phyloP scores from a whole-genome alignment of 2,329 filamentous ascomycete species.

The Taxawa tesnikishii region DNA sequence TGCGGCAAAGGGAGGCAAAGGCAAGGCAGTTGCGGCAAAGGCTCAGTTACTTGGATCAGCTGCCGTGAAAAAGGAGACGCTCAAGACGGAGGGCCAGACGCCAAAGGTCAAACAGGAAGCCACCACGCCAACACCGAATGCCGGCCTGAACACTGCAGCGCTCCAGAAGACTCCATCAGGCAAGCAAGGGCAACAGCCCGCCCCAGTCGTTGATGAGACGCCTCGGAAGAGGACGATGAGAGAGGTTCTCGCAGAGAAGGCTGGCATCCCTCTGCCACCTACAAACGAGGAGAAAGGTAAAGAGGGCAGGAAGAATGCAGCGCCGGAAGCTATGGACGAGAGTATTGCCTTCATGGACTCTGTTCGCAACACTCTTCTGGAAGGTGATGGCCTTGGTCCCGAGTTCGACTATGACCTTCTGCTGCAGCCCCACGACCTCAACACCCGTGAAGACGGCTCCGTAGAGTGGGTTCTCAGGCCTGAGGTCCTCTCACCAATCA shows the following conservation, averaged over 20 bases:
- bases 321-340: conserved; percentile 40
- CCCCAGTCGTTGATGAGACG: conserved; percentile 8
- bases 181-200: conserved; percentile 11
- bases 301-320: conserved; percentile 5
- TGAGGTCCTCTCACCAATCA: background rate
- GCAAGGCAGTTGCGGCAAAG: conserved; percentile 8
- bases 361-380: background rate
- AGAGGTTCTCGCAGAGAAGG: conserved; percentile 11
- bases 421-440: background rate
- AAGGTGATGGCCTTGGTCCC: conserved; percentile 1
- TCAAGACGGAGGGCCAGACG: conserved; percentile 19
- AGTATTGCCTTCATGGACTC: conserved; percentile 42
- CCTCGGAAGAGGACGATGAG: conserved; percentile 15
- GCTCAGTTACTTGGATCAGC: conserved; percentile 14
- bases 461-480: background rate
- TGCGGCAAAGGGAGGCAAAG: conserved; percentile 11
- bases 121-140: conserved; percentile 21
- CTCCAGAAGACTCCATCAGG: conserved; percentile 20
- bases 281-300: conserved; percentile 11
- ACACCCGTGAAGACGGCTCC: background rate
- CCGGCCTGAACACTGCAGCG: conserved; percentile 17
- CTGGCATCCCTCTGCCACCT: conserved; percentile 9
- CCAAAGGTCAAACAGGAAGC: conserved; percentile 19
- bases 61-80: conserved; percentile 13
- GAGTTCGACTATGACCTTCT: background rate